A percentile compares a stretch with the other conserved stretches of the same genome.
Evolutionary conservation across 1,284 basidiomycete species (phyloP).

Genomic region (Microbotryum saponariae): DNA sequence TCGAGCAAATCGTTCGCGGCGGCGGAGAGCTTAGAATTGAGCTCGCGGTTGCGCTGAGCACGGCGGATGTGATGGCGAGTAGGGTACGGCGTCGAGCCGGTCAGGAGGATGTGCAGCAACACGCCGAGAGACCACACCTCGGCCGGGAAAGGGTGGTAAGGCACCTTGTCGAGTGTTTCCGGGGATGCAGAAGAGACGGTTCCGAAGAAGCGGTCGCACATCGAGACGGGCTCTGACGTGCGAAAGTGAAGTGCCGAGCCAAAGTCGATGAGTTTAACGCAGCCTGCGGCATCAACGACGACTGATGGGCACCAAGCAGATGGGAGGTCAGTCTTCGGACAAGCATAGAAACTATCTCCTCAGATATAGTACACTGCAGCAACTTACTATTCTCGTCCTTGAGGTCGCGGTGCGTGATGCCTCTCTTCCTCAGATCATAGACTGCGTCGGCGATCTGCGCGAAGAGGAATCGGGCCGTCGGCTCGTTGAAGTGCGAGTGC

Average conservation of each 20-base stretch:
- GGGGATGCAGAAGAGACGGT: constrained; percentile 61
- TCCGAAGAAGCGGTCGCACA: constrained; percentile 56
- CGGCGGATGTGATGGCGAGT: constrained; percentile 57
- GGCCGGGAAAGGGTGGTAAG: constrained; percentile 57
- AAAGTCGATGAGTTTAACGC: constrained; percentile 84
- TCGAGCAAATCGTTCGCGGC: constrained; percentile 33
- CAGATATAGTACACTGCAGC: not conserved
- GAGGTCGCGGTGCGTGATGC: constrained; percentile 41
- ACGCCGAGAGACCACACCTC: constrained; percentile 88
- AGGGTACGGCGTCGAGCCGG: constrained; percentile 72
- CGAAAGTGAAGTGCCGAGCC: constrained; percentile 69
- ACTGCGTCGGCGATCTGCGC: constrained; percentile 40
- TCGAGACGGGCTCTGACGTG: constrained; percentile 39
- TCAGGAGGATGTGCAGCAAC: constrained; percentile 72
- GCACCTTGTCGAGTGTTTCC: constrained; percentile 65
- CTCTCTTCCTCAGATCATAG: constrained; percentile 36
- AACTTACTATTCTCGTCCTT: constrained; percentile 42
- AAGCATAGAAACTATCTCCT: not conserved
- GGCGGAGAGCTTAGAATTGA: constrained; percentile 26
- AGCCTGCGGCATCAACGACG: constrained; percentile 77
- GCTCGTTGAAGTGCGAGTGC: constrained; percentile 66
- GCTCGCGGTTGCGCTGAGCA: constrained; percentile 42
- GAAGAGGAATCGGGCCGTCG: constrained; percentile 51
- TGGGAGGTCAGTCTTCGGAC: not conserved
- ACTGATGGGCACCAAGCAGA: constrained; percentile 56